A percentile compares a stretch with the other conserved stretches of the same genome.
Conservation (phyloP, 768 basidiomycete genomes). For the Tremella yokohamensis region DNA sequence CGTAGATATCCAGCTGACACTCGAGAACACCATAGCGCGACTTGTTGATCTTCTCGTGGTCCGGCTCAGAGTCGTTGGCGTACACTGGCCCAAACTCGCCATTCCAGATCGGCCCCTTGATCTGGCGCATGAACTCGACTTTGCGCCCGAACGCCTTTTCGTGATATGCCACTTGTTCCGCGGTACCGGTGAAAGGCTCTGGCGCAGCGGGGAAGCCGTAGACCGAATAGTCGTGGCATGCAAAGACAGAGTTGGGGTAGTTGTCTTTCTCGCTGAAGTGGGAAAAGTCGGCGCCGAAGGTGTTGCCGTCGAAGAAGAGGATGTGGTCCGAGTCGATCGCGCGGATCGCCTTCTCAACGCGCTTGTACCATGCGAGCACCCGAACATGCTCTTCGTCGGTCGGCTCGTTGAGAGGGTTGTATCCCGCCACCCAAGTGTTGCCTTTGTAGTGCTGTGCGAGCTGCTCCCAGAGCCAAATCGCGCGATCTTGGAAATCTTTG, state of each 20-base stretch:
- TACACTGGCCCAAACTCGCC: conserved; percentile 85
- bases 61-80: conserved; percentile 56
- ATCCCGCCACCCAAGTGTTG: conserved; percentile 80
- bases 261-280: conserved; percentile 55
- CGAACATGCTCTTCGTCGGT: conserved; percentile 67
- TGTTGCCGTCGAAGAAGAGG: conserved; percentile 74
- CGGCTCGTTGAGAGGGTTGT: conserved; percentile 81
- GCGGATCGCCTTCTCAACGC: conserved; percentile 68
- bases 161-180: conserved; percentile 31
- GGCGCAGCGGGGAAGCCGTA: conserved; percentile 68
- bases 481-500: conserved; percentile 78
- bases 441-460: conserved; percentile 70
- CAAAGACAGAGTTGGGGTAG: conserved; percentile 69
- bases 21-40: conserved; percentile 64
- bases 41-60: conserved; percentile 66
- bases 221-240: conserved; percentile 70
- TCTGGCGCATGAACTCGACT: conserved; percentile 67
- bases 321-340: conserved; percentile 66
- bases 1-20: conserved; percentile 71
- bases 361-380: conserved; percentile 65
- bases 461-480: conserved; percentile 71
- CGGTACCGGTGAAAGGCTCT: conserved; percentile 55
- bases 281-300: conserved; percentile 59
- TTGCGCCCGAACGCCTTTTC: conserved; percentile 62
- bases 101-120: conserved; percentile 58